Evolutionary conservation across 2,329 filamentous ascomycete genomes (phyloP).

Genomic region (Myriosclerotinia curreyana): DNA sequence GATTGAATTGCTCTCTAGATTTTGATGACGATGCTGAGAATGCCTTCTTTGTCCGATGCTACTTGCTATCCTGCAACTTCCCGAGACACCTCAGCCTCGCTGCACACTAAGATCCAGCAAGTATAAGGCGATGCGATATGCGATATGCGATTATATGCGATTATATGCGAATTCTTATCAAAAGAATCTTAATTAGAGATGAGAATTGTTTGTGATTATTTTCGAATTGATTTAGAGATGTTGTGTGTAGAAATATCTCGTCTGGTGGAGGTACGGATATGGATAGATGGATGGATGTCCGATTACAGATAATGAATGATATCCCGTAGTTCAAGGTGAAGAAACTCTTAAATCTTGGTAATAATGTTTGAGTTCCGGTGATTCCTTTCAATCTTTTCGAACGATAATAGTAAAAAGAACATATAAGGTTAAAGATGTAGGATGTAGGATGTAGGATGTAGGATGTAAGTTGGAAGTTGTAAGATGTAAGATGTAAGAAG

Average conservation of each 20-base stretch:
- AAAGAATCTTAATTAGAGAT: slow-evolving; percentile 3
- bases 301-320: slow-evolving; percentile 11
- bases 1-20: slow-evolving; percentile 1
- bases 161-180: slow-evolving; percentile 5
- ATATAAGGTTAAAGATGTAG: too few species aligned
- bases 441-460: too few species aligned
- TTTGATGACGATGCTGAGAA: slow-evolving; percentile 10
- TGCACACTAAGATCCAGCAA: slow-evolving; percentile 10
- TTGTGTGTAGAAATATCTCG: neutral
- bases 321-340: too few species aligned
- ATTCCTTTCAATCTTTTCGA: too few species aligned
- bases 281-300: neutral
- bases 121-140: neutral
- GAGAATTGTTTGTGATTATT: neutral
- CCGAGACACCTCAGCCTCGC: slow-evolving; percentile 37
- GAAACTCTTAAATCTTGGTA: too few species aligned
- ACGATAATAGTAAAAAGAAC: too few species aligned
- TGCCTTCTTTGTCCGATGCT: slow-evolving; percentile 22
- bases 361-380: too few species aligned
- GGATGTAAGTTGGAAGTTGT: too few species aligned
- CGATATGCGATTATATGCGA: neutral
- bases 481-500: too few species aligned
- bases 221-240: neutral
- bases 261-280: neutral
- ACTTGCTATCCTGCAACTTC: slow-evolving; percentile 30